Conservation (phyloP, 805 yeast genomes). For the Monosporozyma yasuniensis region DNA sequence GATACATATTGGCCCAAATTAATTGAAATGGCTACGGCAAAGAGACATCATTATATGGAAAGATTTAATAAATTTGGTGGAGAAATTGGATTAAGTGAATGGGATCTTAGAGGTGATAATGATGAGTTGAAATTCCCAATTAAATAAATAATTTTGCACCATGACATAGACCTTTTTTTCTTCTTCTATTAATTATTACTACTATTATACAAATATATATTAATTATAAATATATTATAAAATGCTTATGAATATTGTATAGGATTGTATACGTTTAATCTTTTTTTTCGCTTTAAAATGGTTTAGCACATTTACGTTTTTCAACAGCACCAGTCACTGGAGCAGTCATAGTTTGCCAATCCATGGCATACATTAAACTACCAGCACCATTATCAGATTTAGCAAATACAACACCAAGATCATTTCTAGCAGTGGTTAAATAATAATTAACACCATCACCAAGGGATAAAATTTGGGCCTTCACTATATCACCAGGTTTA, state of each 20-base stretch:
- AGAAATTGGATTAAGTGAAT: slow-evolving; percentile 71
- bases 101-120: slow-evolving; percentile 52
- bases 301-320: slow-evolving; percentile 85
- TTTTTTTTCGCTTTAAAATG: slow-evolving; percentile 37
- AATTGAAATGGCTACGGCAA: slow-evolving; percentile 48
- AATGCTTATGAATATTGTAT: background rate
- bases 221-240: background rate
- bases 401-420: slow-evolving; percentile 90
- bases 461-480: slow-evolving; percentile 70
- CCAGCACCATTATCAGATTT: slow-evolving; percentile 59
- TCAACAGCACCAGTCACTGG: slow-evolving; percentile 68
- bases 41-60: slow-evolving; percentile 53
- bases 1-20: slow-evolving; percentile 69
- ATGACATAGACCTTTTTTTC: no score
- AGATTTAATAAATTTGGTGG: slow-evolving; percentile 66
- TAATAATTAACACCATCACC: slow-evolving; percentile 95
- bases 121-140: slow-evolving; percentile 26
- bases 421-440: slow-evolving; percentile 80
- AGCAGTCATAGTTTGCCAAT: slow-evolving; percentile 92
- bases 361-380: slow-evolving; percentile 73
- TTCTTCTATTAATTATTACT: no score
- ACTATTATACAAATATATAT: background rate
- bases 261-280: background rate
- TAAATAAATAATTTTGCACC: background rate
- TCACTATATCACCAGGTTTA: slow-evolving; percentile 85